Conservation (phyloP, 306 rosid genomes). For the Prinsepia uniflora region DNA sequence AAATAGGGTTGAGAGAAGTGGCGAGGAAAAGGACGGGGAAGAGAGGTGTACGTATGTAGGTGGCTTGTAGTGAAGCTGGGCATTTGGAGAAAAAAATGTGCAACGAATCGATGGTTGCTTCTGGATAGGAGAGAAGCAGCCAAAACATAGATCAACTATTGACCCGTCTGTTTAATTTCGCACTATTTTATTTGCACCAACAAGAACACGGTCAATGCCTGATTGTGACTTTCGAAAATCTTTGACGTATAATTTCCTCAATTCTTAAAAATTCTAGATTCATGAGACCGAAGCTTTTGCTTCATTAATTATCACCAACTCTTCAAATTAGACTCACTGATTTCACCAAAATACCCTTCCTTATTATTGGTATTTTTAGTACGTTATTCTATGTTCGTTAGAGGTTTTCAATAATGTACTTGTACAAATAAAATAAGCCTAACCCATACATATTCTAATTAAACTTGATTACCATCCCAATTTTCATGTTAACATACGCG, state of each 20-base stretch:
- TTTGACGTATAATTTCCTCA: not conserved
- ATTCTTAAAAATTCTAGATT: not conserved
- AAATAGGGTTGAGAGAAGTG: not conserved
- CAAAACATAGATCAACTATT: not conserved
- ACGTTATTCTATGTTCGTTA: too few species aligned
- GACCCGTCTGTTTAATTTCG: constrained; percentile 8
- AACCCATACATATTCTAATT: too few species aligned
- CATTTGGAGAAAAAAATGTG: not conserved
- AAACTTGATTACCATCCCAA: too few species aligned
- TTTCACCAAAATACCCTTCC: constrained; percentile 11
- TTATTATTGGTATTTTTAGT: not conserved
- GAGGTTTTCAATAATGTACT: too few species aligned
- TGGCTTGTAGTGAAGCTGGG: not conserved
- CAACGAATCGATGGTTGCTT: not conserved
- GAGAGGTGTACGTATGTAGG: not conserved
- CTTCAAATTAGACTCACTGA: not conserved
- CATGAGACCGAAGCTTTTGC: not conserved
- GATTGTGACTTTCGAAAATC: constrained; percentile 23
- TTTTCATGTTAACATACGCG: too few species aligned
- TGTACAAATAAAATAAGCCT: too few species aligned
- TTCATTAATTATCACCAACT: not conserved
- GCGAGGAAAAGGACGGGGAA: not conserved
- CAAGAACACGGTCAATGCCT: constrained; percentile 21
- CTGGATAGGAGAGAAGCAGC: constrained; percentile 6
- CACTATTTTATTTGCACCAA: not conserved